A percentile compares a stretch with the other conserved stretches of the same genome.
Evolutionary conservation across 2,329 filamentous ascomycete species (phyloP).

Genomic region (Apiospora pterosperma): DNA sequence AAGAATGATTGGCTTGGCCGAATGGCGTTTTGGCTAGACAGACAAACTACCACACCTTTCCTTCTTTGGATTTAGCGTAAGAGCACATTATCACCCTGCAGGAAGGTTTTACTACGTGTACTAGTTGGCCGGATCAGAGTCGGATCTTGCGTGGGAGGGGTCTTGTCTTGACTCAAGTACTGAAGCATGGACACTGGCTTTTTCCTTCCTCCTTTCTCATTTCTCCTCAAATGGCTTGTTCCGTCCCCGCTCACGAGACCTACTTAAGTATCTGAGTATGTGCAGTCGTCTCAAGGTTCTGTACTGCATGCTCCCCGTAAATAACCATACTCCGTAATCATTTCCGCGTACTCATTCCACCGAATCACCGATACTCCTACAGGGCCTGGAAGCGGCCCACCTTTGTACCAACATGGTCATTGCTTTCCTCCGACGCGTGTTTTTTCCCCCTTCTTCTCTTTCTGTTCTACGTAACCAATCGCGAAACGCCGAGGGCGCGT

Average conservation of each 20-base stretch:
- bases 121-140: background rate
- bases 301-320: background rate
- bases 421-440: background rate
- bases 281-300: background rate
- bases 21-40: background rate
- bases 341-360: background rate
- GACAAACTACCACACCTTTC: background rate
- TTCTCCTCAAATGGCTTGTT: background rate
- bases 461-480: background rate
- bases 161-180: background rate
- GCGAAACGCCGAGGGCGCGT: background rate
- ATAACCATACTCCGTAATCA: background rate
- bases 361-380: too few species aligned
- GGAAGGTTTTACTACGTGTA: background rate
- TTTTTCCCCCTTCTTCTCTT: background rate
- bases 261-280: background rate
- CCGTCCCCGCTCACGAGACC: background rate
- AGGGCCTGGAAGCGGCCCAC: background rate
- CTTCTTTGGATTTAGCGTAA: background rate
- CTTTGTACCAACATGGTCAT: background rate
- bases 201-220: background rate
- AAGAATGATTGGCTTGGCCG: background rate
- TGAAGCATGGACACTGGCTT: background rate
- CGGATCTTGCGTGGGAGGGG: background rate
- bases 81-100: background rate